phyloP scores from a whole-genome alignment of 2,329 filamentous ascomycete species.

The Diaporthe vaccinii region DNA sequence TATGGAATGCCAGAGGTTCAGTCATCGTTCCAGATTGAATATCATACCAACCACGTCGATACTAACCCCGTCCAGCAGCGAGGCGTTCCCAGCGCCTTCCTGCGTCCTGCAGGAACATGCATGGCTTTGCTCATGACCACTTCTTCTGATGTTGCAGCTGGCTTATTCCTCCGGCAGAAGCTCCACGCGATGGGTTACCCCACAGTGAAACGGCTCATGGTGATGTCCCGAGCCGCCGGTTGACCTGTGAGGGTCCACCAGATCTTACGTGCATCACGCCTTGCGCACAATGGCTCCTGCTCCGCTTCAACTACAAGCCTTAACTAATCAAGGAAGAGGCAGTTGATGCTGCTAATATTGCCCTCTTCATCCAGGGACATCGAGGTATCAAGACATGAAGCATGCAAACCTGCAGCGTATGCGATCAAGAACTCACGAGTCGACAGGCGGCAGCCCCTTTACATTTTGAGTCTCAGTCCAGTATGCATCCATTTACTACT shows the following conservation, averaged over 20 bases:
- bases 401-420: background rate
- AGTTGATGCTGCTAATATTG: background rate
- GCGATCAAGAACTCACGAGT: background rate
- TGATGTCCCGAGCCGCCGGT: background rate
- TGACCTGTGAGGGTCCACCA: background rate
- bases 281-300: background rate
- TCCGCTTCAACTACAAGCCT: background rate
- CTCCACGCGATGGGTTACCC: background rate
- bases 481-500: slow-evolving; percentile 7
- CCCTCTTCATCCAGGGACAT: background rate
- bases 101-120: background rate
- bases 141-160: background rate
- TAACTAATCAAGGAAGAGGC: background rate
- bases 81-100: background rate
- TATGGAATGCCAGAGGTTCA: background rate
- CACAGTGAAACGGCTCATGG: background rate
- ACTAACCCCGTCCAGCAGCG: background rate
- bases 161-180: background rate
- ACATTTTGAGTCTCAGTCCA: background rate
- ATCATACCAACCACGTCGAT: background rate
- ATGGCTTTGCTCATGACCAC: background rate
- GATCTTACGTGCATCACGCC: background rate
- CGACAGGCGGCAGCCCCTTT: no score
- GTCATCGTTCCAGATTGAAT: background rate
- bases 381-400: no score